Conservation (phyloP, 2,329 filamentous ascomycete genomes). For the Plectosphaerella plurivora region DNA sequence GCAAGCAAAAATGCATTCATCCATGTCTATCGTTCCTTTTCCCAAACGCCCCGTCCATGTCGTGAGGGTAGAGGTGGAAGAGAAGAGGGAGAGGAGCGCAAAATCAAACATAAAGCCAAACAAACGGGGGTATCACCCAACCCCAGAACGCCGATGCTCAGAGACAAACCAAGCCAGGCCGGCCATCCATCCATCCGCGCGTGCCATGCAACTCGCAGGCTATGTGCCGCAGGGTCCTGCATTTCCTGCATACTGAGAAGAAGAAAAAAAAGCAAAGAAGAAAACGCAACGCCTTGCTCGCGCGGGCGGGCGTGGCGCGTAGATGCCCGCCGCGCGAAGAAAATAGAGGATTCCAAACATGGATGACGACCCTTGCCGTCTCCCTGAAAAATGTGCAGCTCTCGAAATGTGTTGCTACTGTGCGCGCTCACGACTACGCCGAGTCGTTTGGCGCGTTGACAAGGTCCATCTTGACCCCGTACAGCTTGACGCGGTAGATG, state of each 20-base stretch:
- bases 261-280: too few species aligned
- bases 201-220: not conserved
- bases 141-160: slow-evolving; percentile 10
- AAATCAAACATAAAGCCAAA: slow-evolving; percentile 1
- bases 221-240: not conserved
- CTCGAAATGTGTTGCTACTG: not conserved
- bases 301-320: not conserved
- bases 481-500: slow-evolving; percentile 59
- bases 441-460: not conserved
- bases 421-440: too few species aligned
- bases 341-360: not conserved
- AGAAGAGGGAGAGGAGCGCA: not conserved
- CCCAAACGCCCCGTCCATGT: not conserved
- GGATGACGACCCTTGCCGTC: not conserved
- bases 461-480: slow-evolving; percentile 34
- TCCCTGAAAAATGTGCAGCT: not conserved
- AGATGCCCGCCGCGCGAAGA: not conserved
- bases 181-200: not conserved
- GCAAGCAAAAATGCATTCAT: slow-evolving; percentile 1
- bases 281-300: not conserved
- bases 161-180: not conserved
- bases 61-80: not conserved
- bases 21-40: not conserved
- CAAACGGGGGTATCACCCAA: slow-evolving; percentile 10
- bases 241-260: not conserved